Conservation (phyloP, 305 asterid genomes). For the Lippia alba region DNA sequence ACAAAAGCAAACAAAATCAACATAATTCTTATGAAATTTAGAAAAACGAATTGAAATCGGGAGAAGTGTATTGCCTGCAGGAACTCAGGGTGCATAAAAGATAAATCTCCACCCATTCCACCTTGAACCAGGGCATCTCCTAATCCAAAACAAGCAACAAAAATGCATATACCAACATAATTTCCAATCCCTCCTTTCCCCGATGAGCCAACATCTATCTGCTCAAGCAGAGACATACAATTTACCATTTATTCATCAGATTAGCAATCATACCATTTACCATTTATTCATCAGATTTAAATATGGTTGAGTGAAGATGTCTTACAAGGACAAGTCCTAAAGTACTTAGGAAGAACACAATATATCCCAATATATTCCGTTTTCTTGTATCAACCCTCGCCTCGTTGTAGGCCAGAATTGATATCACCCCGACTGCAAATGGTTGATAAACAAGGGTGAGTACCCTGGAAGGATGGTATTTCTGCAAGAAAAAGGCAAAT, state of each 20-base stretch:
- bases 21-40: neutral
- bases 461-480: slow-evolving; percentile 77
- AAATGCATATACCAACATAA: slow-evolving; percentile 65
- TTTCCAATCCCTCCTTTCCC: slow-evolving; percentile 78
- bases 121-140: slow-evolving; percentile 91
- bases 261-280: neutral
- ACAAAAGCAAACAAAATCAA: neutral
- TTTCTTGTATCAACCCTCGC: slow-evolving; percentile 68
- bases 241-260: neutral
- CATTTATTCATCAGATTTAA: neutral
- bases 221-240: slow-evolving; percentile 2
- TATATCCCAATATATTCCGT: slow-evolving; percentile 68
- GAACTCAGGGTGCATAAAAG: slow-evolving; percentile 81
- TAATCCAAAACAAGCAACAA: slow-evolving; percentile 79
- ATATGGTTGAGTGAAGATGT: slow-evolving; percentile 1
- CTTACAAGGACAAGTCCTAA: slow-evolving; percentile 72
- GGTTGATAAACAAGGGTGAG: slow-evolving; percentile 86
- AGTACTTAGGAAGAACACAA: slow-evolving; percentile 63
- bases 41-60: neutral
- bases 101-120: slow-evolving; percentile 67
- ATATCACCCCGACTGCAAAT: slow-evolving; percentile 65
- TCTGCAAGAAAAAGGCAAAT: slow-evolving; percentile 37
- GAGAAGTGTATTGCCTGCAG: slow-evolving; percentile 53
- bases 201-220: slow-evolving; percentile 48
- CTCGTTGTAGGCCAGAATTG: slow-evolving; percentile 55